A percentile compares a stretch with the other conserved stretches of the same genome.
These are phyloP conservation scores for Botrytis byssoidea DNA, from an alignment of 2,329 filamentous ascomycete species.

Conservation along the genomic window DNA sequence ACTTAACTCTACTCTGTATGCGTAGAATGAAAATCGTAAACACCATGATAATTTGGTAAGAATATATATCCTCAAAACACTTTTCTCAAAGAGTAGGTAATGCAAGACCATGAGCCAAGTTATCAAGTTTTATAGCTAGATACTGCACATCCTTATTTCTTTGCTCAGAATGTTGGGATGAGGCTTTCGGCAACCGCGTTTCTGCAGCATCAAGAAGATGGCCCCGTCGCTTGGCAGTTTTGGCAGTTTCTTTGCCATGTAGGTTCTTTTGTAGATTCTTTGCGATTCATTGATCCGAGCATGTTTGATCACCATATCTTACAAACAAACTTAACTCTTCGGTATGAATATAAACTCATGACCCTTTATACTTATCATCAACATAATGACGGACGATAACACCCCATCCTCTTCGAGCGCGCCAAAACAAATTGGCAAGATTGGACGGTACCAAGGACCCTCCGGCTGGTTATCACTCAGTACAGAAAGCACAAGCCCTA, in stretches of 20 bases:
- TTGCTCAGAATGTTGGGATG: background rate
- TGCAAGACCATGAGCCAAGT: background rate
- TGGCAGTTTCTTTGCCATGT: background rate
- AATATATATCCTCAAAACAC: background rate
- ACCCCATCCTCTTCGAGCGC: background rate
- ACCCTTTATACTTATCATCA: background rate
- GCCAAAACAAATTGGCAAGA: conserved; percentile 3
- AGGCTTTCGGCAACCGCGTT: background rate
- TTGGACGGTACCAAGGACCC: conserved; percentile 20
- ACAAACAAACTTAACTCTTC: background rate
- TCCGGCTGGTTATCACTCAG: conserved; percentile 34
- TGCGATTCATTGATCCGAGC: background rate
- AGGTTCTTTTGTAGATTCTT: background rate
- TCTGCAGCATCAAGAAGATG: background rate
- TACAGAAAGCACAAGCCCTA: conserved; percentile 34
- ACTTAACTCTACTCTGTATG: background rate
- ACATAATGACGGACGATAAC: conserved; percentile 14
- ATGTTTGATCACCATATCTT: conserved; percentile 9
- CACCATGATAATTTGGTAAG: background rate
- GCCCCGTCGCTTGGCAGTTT: conserved; percentile 9
- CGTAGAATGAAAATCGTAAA: background rate
- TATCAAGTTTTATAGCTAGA: background rate
- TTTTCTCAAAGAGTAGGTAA: background rate
- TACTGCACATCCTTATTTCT: background rate
- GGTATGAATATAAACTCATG: background rate